Conservation (phyloP, 768 basidiomycete genomes). For the Kwoniella sp. region DNA sequence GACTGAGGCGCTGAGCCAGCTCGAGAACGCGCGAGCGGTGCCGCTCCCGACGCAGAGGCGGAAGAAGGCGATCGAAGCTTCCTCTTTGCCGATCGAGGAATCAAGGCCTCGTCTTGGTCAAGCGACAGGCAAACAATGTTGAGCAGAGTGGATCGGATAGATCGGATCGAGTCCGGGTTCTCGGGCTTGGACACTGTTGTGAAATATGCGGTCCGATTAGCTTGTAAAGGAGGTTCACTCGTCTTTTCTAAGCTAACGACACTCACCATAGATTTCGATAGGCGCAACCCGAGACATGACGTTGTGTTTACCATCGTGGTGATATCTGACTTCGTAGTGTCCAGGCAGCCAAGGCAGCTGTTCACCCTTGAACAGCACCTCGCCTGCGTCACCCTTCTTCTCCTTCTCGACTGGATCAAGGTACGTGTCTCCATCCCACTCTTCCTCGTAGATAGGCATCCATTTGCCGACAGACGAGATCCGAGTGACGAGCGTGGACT, state of each 20-base stretch:
- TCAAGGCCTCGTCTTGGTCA: slow-evolving; percentile 78
- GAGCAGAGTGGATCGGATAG: slow-evolving; percentile 69
- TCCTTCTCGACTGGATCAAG: slow-evolving; percentile 33
- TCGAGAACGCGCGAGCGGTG: slow-evolving; percentile 1
- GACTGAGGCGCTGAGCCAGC: slow-evolving; percentile 1
- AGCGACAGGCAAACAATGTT: slow-evolving; percentile 82
- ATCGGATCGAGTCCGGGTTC: slow-evolving; percentile 64
- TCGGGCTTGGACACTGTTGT: slow-evolving; percentile 69
- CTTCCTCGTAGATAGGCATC: slow-evolving; percentile 86
- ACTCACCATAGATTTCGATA: slow-evolving; percentile 83
- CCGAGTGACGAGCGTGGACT: slow-evolving; percentile 77
- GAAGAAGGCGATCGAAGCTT: slow-evolving; percentile 29
- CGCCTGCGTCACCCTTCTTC: slow-evolving; percentile 59
- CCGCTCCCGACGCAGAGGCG: not conserved
- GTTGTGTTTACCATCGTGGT: slow-evolving; percentile 96
- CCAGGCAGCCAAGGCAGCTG: slow-evolving; percentile 85
- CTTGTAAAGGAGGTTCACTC: slow-evolving; percentile 5
- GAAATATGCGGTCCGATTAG: slow-evolving; percentile 11
- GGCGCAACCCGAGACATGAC: slow-evolving; percentile 85
- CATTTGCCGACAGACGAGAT: slow-evolving; percentile 86
- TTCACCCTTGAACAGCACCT: slow-evolving; percentile 73
- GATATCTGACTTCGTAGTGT: slow-evolving; percentile 76
- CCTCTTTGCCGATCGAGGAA: slow-evolving; percentile 61
- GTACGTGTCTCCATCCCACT: slow-evolving; percentile 88
- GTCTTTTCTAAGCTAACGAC: not conserved